phyloP scores from a whole-genome alignment of 768 basidiomycete species.

The Termitomyces heimii region DNA sequence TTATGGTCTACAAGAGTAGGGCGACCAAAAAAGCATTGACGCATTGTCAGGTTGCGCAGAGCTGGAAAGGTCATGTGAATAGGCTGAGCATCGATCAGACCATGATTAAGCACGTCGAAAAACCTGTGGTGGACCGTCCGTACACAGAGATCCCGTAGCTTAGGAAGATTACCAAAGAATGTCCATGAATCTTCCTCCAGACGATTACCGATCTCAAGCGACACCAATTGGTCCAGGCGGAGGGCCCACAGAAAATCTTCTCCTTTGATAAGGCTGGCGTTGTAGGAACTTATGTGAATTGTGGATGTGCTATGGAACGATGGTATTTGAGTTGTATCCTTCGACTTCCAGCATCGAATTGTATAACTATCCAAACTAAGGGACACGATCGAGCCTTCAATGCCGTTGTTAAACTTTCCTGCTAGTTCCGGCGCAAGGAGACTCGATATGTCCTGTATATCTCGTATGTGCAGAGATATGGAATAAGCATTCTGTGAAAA shows the following conservation, averaged over 20 bases:
- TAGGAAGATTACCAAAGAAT: not conserved
- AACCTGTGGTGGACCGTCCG: not conserved
- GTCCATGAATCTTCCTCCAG: not conserved
- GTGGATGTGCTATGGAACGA: not conserved
- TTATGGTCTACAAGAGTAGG: not conserved
- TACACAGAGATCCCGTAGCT: not conserved
- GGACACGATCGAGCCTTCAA: not conserved
- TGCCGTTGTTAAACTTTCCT: not conserved
- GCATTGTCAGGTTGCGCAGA: not conserved
- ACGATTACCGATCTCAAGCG: not conserved
- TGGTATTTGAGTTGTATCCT: not conserved
- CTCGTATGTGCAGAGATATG: not conserved
- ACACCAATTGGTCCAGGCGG: not conserved
- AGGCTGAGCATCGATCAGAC: not conserved
- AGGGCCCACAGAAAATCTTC: not conserved
- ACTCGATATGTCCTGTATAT: not conserved
- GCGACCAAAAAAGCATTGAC: not conserved
- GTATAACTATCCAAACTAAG: no score
- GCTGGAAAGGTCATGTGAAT: not conserved
- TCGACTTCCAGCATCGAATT: not conserved
- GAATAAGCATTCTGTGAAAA: not conserved
- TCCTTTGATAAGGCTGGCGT: no score
- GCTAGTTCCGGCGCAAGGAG: not conserved
- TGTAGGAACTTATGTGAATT: fast-evolving
- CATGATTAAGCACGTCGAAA: not conserved